Evolutionary conservation across 352 stramenopile genomes (phyloP).

Genomic region (Phytopythium kandeliae): DNA sequence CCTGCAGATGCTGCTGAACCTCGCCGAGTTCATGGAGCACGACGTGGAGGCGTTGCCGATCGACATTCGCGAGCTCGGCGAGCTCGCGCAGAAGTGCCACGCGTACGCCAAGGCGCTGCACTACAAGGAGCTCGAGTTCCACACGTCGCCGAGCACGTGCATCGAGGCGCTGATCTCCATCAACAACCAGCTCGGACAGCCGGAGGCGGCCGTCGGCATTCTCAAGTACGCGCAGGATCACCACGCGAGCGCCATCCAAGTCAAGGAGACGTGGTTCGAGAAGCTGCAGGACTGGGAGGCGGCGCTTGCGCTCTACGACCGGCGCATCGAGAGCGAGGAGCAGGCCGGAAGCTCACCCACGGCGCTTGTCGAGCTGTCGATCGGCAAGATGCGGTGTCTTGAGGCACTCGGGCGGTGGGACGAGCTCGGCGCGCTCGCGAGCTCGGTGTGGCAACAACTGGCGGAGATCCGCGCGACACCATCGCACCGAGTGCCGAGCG

Average conservation of each 20-base stretch:
- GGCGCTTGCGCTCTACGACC: conserved; percentile 92
- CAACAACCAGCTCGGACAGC: conserved; percentile 97
- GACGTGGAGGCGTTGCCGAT: conserved; percentile 96
- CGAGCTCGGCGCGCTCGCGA: conserved; percentile 86
- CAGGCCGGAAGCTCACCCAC: conserved; percentile 3
- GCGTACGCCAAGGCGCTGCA: conserved; percentile 95
- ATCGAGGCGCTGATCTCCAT: conserved; percentile 99
- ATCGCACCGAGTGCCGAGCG: not conserved
- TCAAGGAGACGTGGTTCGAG: conserved; percentile 96
- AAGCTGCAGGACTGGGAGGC: conserved; percentile 98
- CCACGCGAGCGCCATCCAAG: conserved; percentile 78
- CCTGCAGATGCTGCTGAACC: conserved; percentile 94
- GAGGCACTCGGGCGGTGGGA: conserved; percentile 96
- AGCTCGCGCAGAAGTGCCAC: conserved; percentile 94
- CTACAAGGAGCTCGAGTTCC: conserved; percentile 98
- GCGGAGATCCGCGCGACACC: not conserved
- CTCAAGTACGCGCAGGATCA: conserved; percentile 91
- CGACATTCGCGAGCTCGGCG: conserved; percentile 92
- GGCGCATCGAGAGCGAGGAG: conserved; percentile 24
- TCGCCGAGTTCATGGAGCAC: conserved; percentile 99
- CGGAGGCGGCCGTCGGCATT: conserved; percentile 96
- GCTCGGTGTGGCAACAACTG: conserved; percentile 37
- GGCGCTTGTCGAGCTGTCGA: conserved; percentile 77
- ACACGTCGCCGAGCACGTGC: conserved; percentile 87
- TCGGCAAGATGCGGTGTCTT: conserved; percentile 97